Evolutionary conservation across 768 basidiomycete species (phyloP).

Genomic region (Psilocybe azurescens): DNA sequence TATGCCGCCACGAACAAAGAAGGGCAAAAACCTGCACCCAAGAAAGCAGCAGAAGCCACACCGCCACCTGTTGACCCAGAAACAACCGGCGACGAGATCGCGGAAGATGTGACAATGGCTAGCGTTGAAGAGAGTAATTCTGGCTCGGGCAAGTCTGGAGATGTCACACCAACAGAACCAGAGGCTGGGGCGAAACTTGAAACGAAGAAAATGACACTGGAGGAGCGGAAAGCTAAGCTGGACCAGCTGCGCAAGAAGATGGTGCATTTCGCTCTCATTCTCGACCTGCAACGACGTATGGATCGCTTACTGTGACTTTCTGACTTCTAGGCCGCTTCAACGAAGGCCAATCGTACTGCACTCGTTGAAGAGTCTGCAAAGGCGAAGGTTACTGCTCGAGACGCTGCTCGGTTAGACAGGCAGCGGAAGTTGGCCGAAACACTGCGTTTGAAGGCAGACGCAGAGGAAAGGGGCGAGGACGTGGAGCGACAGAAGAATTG

Average conservation of each 20-base stretch:
- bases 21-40: slow-evolving; percentile 19
- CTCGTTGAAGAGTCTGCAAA: slow-evolving; percentile 86
- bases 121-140: slow-evolving; percentile 27
- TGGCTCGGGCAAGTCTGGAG: slow-evolving; percentile 19
- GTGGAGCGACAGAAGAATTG: slow-evolving; percentile 90
- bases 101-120: slow-evolving; percentile 32
- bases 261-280: slow-evolving; percentile 51
- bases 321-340: slow-evolving; percentile 64
- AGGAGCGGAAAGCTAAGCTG: slow-evolving; percentile 79
- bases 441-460: slow-evolving; percentile 83
- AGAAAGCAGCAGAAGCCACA: slow-evolving; percentile 5
- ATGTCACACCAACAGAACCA: slow-evolving; percentile 20
- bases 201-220: slow-evolving; percentile 53
- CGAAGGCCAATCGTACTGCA: slow-evolving; percentile 84
- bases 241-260: slow-evolving; percentile 78
- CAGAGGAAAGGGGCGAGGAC: slow-evolving; percentile 92
- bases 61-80: slow-evolving; percentile 12
- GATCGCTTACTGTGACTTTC: slow-evolving; percentile 1
- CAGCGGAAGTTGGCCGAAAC: slow-evolving; percentile 91
- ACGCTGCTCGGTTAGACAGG: slow-evolving; percentile 83
- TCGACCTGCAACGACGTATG: not conserved
- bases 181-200: slow-evolving; percentile 29
- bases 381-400: slow-evolving; percentile 76
- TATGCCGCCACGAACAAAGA: slow-evolving; percentile 16
- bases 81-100: slow-evolving; percentile 26